A percentile compares a stretch with the other conserved stretches of the same genome.
Evolutionary conservation across 2,329 filamentous ascomycete genomes (phyloP).

Genomic region (Diaporthe amygdali): DNA sequence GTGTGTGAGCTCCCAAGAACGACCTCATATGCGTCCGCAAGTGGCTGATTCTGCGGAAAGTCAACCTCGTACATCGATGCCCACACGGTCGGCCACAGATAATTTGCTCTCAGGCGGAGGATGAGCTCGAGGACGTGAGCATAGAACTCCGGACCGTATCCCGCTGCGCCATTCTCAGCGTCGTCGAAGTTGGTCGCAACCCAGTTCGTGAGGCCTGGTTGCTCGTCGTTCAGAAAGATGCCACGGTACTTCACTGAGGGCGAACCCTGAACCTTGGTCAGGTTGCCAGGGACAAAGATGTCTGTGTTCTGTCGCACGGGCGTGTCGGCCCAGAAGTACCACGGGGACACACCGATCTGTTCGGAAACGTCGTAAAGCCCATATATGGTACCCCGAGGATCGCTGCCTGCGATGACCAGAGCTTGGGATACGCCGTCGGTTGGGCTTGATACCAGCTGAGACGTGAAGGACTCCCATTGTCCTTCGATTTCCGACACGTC

Average conservation of each 20-base stretch:
- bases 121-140: constrained; percentile 73
- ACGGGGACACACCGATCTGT: constrained; percentile 75
- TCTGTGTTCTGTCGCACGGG: constrained; percentile 53
- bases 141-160: constrained; percentile 69
- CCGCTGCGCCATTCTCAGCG: constrained; percentile 48
- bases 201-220: constrained; percentile 71
- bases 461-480: constrained; percentile 74
- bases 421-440: constrained; percentile 61
- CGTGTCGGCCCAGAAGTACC: constrained; percentile 73
- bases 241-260: constrained; percentile 72
- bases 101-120: constrained; percentile 73
- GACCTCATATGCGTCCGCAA: constrained; percentile 76
- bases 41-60: constrained; percentile 69
- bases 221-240: constrained; percentile 75
- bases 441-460: constrained; percentile 62
- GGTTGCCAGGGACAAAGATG: constrained; percentile 58
- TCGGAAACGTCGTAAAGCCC: constrained; percentile 75
- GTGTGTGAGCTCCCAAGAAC: constrained; percentile 77
- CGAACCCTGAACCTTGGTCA: constrained; percentile 57
- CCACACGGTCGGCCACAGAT: constrained; percentile 73
- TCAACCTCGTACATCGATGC: constrained; percentile 75
- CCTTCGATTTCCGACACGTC: constrained; percentile 62
- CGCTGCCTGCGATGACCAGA: constrained; percentile 71
- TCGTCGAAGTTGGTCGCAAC: constrained; percentile 50
- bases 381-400: constrained; percentile 69